These are phyloP conservation scores for Sarcodon sp. DNA, from an alignment of 768 basidiomycete species.

Conservation along the genomic window DNA sequence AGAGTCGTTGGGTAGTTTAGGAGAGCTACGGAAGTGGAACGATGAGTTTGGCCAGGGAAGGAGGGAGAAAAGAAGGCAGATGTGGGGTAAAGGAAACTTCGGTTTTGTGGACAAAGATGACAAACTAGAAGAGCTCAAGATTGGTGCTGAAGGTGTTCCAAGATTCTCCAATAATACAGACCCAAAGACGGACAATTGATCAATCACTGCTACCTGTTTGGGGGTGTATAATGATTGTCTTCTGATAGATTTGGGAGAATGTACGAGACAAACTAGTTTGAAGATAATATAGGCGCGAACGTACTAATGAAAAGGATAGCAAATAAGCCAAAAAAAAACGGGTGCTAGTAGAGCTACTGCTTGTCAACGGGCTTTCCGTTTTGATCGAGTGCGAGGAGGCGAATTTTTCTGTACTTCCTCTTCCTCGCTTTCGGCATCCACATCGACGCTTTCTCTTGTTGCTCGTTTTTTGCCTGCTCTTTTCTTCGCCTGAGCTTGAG, in stretches of 20 bases:
- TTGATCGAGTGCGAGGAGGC: background rate
- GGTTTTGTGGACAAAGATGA: conserved; percentile 36
- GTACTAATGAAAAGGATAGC: no score
- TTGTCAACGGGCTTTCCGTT: background rate
- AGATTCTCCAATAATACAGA: no score
- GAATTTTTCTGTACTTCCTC: conserved; percentile 4
- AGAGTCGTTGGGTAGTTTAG: conserved; percentile 63
- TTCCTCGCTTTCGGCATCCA: conserved; percentile 30
- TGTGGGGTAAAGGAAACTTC: conserved; percentile 83
- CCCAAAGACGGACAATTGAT: no score
- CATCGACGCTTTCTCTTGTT: conserved; percentile 25
- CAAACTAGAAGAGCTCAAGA: background rate
- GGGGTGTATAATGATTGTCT: no score
- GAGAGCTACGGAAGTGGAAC: conserved; percentile 79
- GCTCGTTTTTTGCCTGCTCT: conserved; percentile 15
- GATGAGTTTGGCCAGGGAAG: conserved; percentile 88
- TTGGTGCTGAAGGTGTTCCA: background rate
- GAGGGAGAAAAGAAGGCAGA: conserved; percentile 50
- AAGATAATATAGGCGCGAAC: no score
- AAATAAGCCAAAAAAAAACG: no score
- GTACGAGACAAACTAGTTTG: no score
- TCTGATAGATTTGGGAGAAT: no score
- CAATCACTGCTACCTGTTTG: no score
- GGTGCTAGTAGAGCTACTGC: no score
- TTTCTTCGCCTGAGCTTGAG: conserved; percentile 14